phyloP scores from a whole-genome alignment of 2,329 filamentous ascomycete genomes.

The Cladosporium sp. region DNA sequence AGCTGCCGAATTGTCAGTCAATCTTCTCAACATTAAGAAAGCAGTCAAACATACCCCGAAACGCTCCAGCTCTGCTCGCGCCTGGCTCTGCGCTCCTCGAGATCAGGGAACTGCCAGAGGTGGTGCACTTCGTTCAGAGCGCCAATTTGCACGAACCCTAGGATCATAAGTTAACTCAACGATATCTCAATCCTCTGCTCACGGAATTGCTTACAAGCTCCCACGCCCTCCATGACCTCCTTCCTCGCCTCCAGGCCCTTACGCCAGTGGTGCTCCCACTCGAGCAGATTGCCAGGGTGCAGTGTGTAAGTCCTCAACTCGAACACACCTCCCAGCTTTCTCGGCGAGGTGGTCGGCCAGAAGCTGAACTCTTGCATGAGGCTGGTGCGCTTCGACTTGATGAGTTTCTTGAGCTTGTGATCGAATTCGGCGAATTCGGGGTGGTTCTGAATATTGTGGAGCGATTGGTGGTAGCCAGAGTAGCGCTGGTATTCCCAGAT shows the following conservation, averaged over 20 bases:
- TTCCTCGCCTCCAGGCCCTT: slow-evolving; percentile 83
- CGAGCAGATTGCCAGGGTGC: slow-evolving; percentile 89
- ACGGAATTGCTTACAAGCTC: slow-evolving; percentile 3
- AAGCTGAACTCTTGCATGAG: slow-evolving; percentile 99
- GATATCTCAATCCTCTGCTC: neutral
- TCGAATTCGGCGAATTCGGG: slow-evolving; percentile 83
- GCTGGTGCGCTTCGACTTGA: slow-evolving; percentile 78
- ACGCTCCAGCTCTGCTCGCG: slow-evolving; percentile 94
- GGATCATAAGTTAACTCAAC: slow-evolving; percentile 47
- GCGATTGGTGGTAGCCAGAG: slow-evolving; percentile 87
- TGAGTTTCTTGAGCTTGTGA: slow-evolving; percentile 75
- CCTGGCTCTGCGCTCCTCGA: slow-evolving; percentile 86
- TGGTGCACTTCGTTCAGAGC: slow-evolving; percentile 97
- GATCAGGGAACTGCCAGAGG: slow-evolving; percentile 95
- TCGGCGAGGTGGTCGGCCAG: slow-evolving; percentile 92
- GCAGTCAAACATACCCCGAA: slow-evolving; percentile 48
- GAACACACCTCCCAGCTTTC: slow-evolving; percentile 85
- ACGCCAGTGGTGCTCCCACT: slow-evolving; percentile 99
- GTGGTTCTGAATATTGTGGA: slow-evolving; percentile 77
- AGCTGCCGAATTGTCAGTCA: neutral
- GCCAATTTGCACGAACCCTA: slow-evolving; percentile 95
- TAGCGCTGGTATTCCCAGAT: slow-evolving; percentile 99
- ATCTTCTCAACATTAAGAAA: neutral
- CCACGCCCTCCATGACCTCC: slow-evolving; percentile 87
- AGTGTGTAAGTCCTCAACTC: slow-evolving; percentile 95